Evolutionary conservation across 129 eudicot species (phyloP).

Genomic region (Dittrichia graveolens): DNA sequence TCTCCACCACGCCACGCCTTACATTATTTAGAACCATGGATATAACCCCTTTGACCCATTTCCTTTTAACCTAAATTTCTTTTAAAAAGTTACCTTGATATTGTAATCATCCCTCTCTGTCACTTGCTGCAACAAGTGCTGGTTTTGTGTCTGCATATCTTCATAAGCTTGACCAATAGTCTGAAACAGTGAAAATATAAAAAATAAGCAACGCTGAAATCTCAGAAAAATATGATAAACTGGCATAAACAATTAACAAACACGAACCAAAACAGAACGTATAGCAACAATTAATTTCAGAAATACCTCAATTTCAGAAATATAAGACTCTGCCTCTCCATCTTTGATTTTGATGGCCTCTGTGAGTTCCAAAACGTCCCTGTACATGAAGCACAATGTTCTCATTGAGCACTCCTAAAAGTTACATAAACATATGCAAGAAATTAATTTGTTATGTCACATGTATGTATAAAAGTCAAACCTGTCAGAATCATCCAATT

Average conservation of each 20-base stretch:
- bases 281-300: neutral
- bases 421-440: neutral
- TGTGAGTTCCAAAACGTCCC: conserved; percentile 76
- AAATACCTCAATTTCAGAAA: conserved; percentile 91
- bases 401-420: conserved; percentile 12
- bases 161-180: conserved; percentile 99
- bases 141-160: conserved; percentile 98
- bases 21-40: too few species aligned
- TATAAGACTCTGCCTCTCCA: conserved; percentile 86
- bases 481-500: conserved; percentile 84
- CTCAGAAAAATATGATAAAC: conserved; percentile 10
- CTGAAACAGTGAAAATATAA: conserved; percentile 42
- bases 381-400: conserved; percentile 29
- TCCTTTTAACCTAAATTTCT: neutral
- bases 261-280: neutral
- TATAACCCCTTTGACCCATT: too few species aligned
- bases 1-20: too few species aligned
- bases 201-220: neutral
- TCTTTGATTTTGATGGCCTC: conserved; percentile 93
- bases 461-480: conserved; percentile 32
- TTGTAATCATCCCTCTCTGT: conserved; percentile 96
- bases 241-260: neutral
- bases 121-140: conserved; percentile 84
- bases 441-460: neutral
- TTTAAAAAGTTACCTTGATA: conserved; percentile 63